Base-by-base conservation (phyloP, 352 stramenopile genomes). In the Globisporangium sylvaticum region DNA sequence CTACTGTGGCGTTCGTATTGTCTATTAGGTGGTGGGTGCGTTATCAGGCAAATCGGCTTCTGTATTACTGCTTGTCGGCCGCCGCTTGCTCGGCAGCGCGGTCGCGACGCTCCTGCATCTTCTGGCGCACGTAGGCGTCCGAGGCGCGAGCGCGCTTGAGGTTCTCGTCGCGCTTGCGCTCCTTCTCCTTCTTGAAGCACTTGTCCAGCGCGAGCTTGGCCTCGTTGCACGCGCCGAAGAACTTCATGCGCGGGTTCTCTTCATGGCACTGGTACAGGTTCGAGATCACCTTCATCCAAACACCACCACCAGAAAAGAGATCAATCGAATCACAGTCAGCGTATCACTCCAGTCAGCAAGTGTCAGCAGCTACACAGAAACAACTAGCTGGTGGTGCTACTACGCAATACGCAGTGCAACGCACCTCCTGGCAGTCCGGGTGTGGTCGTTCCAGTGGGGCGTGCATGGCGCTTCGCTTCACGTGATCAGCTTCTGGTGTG, bases 131-230 rank as follows among this genome's bases (percentile, higher is more conserved):
- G 66, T 77, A 91, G 32, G 78, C 78, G 60, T 91, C 77, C 31
- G 85, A 94, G 0, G 77, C 81, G 32, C 83, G 83, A 50, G 87
- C 84, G 27, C 72, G 84, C 34, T 77, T 68, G 54, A 95, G 74
- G 56, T 95, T 95, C 34, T 77, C 82, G 10, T 72, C 77, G 54
- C 87, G 83, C 25, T 84, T 80, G 34, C 75, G 71, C 42, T 77
- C 70, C 62, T 93, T 95, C 66, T 95, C 87, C 1, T 76, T 70
- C 32, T 79, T 85, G 65, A 95, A 94, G 70, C 87, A 95, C 63
- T 80, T 76, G 73, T 95, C 86, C 48, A 95, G 71, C 6, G 78
- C 83, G n/a, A 76, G 73, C 69, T 95, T 95, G 15, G 80, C 64
- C 7, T 90, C 74, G 53, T 83, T 88, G 62, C 87, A 95, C 4